Conservation (phyloP, 2,329 filamentous ascomycete species). For the Sporothrix mexicana region DNA sequence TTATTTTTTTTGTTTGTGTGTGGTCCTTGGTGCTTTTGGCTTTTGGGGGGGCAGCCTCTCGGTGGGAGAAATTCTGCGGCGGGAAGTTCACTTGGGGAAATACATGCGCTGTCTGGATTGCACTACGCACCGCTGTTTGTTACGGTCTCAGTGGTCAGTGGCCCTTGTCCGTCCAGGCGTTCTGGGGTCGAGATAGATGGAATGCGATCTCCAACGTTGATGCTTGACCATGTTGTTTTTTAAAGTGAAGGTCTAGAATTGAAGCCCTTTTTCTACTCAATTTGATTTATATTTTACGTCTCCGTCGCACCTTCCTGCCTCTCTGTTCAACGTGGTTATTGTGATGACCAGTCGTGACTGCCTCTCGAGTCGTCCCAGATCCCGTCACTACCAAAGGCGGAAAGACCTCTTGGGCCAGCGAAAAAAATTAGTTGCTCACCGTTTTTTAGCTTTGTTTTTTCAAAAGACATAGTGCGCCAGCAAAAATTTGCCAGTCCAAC, state of each 20-base stretch:
- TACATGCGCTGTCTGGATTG: background rate
- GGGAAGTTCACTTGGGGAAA: background rate
- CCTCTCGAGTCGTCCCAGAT: background rate
- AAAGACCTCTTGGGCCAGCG: background rate
- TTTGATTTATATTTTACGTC: background rate
- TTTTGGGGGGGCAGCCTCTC: background rate
- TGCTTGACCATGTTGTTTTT: background rate
- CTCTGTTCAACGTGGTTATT: background rate
- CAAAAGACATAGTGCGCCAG: conserved; percentile 2
- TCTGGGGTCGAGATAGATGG: background rate
- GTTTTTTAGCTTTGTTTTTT: conserved; percentile 12
- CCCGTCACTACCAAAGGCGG: background rate
- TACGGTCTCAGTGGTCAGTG: background rate
- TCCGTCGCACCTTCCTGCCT: conserved; percentile 3
- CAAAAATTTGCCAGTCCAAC: conserved; percentile 22
- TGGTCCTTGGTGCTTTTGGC: conserved; percentile 3
- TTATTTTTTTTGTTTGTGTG: conserved; percentile 23
- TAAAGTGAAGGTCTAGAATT: no score
- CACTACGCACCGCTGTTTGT: conserved; percentile 15
- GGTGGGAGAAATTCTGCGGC: conserved; percentile 10
- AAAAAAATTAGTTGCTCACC: conserved; percentile 18
- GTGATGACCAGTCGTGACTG: conserved; percentile 1
- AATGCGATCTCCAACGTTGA: background rate
- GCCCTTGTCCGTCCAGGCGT: background rate
- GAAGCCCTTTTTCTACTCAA: background rate